Base-by-base conservation (phyloP, 371 early-diverging fungal species). In the Zychaea mexicana region DNA sequence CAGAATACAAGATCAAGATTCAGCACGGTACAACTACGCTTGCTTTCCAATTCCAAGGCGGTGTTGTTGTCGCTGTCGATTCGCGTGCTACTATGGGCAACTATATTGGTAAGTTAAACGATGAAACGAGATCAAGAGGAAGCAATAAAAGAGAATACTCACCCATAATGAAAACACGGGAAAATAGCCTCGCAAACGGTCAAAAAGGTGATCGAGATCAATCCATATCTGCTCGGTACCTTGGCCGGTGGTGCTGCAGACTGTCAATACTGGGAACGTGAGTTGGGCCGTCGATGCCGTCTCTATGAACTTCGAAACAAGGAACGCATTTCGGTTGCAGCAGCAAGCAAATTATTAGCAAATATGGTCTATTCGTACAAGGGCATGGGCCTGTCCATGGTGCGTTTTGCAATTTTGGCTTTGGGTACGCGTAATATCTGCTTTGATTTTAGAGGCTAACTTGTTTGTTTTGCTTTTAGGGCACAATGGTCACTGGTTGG, bases 231-330 rank as follows among this genome's bases (percentile, higher is more conserved):
- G 55, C 86, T 99, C 65, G 99, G 99, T 49, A 99, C 99, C 24
- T 98, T 99, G 98, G 99, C 99, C 39, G 99, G 99, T 66, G 99
- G 99, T 82, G 99, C 99, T 27, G 99, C 99, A n/a, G 99, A 99
- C 78, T 99, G 99, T 85, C 92, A 90, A 57, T 99, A 91, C 82
- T 99, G 99, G 99, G 99, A 99, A 76, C 93, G 99, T 60, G 94
- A 97, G 69, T 90, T 99, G 67, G 99, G 99, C 17, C 86, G 96
- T 69, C 90, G 97, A 64, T 99, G 98, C 85, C 78, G 96, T 77
- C 78, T 96, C 63, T 96, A 98, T 73, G 99, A 99, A 83, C 86
- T 99, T 59, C 87, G 95, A 69, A 97, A 99, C 86, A 97, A 96
- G 80, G 97, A 97, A 82, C 90, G 98, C 58, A 99, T 99, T 69